Evolutionary conservation across 352 stramenopile species (phyloP).

Genomic region (Blastocystis sp.): DNA sequence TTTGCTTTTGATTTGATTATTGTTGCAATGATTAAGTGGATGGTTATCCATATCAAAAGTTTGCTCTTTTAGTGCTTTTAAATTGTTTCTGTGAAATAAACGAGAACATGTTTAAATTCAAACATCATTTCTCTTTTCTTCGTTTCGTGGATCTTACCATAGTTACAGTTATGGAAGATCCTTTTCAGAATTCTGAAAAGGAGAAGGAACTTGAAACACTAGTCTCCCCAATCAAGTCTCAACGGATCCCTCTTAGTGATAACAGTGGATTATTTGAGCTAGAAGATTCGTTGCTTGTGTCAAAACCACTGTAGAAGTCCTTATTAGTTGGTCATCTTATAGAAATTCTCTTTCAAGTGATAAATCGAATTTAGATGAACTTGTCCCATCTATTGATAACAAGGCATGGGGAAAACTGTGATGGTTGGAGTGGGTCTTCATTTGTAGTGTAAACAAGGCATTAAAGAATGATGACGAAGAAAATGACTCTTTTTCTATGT

Average conservation of each 20-base stretch:
- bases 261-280: neutral
- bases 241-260: neutral
- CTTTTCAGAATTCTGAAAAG: slow-evolving; percentile 45
- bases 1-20: neutral
- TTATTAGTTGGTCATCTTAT: neutral
- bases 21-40: neutral
- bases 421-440: neutral
- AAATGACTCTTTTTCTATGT: neutral
- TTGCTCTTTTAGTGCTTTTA: too few species aligned
- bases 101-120: too few species aligned
- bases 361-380: neutral
- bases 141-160: too few species aligned
- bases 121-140: too few species aligned
- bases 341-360: neutral
- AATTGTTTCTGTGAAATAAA: too few species aligned
- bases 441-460: neutral
- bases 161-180: slow-evolving; percentile 7
- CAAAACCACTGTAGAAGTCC: neutral
- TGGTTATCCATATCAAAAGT: neutral
- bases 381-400: neutral
- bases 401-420: neutral
- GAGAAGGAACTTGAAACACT: slow-evolving; percentile 38
- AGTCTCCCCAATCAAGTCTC: slow-evolving; percentile 25
- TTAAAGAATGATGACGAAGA: neutral
- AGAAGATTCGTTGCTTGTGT: neutral